phyloP scores from a whole-genome alignment of 1,139 yeast genomes.

The Candida dubliniensis region DNA sequence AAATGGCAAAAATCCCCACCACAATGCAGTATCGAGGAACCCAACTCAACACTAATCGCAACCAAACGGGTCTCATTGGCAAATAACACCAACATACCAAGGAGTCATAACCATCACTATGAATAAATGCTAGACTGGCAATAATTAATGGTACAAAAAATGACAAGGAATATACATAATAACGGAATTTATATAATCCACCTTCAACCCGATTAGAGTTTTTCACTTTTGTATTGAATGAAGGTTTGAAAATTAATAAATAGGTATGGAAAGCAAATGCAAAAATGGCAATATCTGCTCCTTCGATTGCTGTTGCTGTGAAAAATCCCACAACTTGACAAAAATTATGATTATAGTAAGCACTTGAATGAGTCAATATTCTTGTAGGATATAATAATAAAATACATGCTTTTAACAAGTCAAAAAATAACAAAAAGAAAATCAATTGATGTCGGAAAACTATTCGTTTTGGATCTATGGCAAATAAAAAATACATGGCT shows the following conservation, averaged over 20 bases:
- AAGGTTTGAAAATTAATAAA: constrained; percentile 66
- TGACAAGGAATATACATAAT: constrained; percentile 58
- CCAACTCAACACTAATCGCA: constrained; percentile 76
- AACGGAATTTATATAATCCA: constrained; percentile 65
- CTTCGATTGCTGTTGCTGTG: constrained; percentile 80
- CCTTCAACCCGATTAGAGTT: constrained; percentile 58
- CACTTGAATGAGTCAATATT: constrained; percentile 48
- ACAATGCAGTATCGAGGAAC: constrained; percentile 74
- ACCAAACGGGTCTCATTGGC: constrained; percentile 75
- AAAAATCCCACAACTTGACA: constrained; percentile 82
- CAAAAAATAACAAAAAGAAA: constrained; percentile 64
- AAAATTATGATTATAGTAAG: constrained; percentile 54
- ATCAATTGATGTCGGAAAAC: constrained; percentile 76
- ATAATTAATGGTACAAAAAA: constrained; percentile 63
- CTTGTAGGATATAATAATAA: constrained; percentile 71
- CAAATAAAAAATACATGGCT: constrained; percentile 54
- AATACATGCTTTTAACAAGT: constrained; percentile 71
- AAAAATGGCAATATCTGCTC: constrained; percentile 82
- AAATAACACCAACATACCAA: constrained; percentile 80
- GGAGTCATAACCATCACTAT: constrained; percentile 54
- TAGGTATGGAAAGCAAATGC: constrained; percentile 84
- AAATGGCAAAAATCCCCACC: constrained; percentile 61
- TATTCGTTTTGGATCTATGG: constrained; percentile 60
- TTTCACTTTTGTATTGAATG: constrained; percentile 43
- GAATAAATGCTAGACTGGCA: constrained; percentile 73